These are phyloP conservation scores for Parachaetomium inaequale DNA, from an alignment of 495 filamentous ascomycete genomes.

Conservation along the genomic window DNA sequence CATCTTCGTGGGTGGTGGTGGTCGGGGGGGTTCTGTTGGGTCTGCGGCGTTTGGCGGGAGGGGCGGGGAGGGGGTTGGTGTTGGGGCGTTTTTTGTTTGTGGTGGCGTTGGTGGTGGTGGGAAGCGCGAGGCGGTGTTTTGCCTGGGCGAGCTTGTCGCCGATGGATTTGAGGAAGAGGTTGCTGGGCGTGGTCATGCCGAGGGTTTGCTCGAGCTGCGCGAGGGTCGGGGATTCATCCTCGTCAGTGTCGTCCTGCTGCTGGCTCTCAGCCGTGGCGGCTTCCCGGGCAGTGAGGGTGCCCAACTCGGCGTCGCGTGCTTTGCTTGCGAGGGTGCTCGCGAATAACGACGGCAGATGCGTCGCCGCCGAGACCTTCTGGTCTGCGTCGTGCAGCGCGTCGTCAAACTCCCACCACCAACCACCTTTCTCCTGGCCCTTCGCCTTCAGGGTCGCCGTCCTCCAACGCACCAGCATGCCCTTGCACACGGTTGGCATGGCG, in stretches of 20 bases:
- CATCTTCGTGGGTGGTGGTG: background rate
- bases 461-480: background rate
- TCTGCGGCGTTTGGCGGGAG: background rate
- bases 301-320: background rate
- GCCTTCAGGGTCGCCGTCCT: background rate
- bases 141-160: slow-evolving; percentile 1
- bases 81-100: background rate
- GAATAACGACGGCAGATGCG: background rate
- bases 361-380: background rate
- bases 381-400: background rate
- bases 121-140: background rate
- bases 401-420: slow-evolving; percentile 11
- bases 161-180: slow-evolving; percentile 5
- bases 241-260: background rate
- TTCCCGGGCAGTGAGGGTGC: background rate
- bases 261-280: background rate
- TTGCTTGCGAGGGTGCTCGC: background rate
- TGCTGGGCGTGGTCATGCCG: background rate
- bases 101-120: background rate
- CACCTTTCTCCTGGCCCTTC: background rate
- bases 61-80: too few relatives aligned
- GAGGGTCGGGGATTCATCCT: background rate
- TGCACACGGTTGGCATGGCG: background rate
- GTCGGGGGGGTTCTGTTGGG: background rate
- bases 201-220: background rate